Conservation (phyloP, 257 asterid genomes). For the Plantago major region DNA sequence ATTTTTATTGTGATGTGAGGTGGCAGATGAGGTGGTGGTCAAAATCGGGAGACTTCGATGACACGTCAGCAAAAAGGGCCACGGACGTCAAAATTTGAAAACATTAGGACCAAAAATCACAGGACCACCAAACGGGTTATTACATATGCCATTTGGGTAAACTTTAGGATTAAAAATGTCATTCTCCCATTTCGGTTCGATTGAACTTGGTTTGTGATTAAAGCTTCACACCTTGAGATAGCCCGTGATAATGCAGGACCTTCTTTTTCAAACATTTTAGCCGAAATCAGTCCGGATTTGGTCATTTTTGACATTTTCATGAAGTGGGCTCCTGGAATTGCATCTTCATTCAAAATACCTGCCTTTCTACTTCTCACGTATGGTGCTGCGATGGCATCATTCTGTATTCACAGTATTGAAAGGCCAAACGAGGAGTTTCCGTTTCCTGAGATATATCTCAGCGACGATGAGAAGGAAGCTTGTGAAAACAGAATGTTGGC, state of each 20-base stretch:
- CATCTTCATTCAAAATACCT: conserved; percentile 23
- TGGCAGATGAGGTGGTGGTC: no score
- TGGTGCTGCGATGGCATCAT: conserved; percentile 28
- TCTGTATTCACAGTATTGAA: background rate
- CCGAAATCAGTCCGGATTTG: conserved; percentile 32
- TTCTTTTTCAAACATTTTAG: conserved; percentile 21
- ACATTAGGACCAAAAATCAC: no score
- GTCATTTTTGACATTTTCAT: conserved; percentile 34
- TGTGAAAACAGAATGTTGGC: conserved; percentile 2
- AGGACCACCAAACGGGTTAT: no score
- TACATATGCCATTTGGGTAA: no score
- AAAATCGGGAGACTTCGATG: no score
- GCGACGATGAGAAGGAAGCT: background rate
- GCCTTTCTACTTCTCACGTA: conserved; percentile 28
- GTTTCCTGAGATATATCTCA: conserved; percentile 20
- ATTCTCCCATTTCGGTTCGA: no score
- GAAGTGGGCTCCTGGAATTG: conserved; percentile 36
- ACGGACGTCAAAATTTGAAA: no score
- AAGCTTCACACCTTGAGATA: conserved; percentile 24
- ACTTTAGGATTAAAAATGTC: no score
- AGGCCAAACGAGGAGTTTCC: conserved; percentile 24
- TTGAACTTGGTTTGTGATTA: no score
- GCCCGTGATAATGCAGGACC: conserved; percentile 27
- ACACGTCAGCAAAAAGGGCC: no score
- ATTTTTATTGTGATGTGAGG: no score